These are phyloP conservation scores for Camelina hispida DNA, from an alignment of 345 rosid species.

Conservation along the genomic window DNA sequence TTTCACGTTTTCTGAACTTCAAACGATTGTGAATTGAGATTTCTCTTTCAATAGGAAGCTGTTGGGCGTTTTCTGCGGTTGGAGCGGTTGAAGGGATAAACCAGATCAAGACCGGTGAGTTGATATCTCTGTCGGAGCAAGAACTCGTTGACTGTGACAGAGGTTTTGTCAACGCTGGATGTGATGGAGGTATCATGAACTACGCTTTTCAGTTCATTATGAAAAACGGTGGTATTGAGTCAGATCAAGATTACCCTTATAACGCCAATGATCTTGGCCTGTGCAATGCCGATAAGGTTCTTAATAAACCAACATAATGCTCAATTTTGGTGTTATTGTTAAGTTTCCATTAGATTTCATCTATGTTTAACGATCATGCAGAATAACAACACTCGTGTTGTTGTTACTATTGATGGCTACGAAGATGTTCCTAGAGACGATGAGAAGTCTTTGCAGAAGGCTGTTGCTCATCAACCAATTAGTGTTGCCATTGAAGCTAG, in stretches of 20 bases:
- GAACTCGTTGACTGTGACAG: slow-evolving; percentile 22
- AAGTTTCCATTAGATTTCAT: background rate
- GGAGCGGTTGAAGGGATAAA: slow-evolving; percentile 1
- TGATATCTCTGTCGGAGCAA: slow-evolving; percentile 2
- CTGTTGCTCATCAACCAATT: slow-evolving; percentile 17
- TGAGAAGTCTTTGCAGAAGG: slow-evolving; percentile 1
- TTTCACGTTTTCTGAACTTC: background rate
- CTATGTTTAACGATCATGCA: background rate
- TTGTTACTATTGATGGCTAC: background rate
- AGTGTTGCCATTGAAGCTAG: slow-evolving; percentile 22
- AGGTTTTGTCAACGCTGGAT: slow-evolving; percentile 15
- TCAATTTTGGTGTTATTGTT: background rate
- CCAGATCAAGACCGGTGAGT: background rate
- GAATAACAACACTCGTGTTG: background rate
- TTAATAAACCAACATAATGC: background rate
- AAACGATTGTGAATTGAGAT: background rate
- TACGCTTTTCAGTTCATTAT: slow-evolving; percentile 10
- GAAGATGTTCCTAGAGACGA: slow-evolving; percentile 19
- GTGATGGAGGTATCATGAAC: slow-evolving; percentile 24
- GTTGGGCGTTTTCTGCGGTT: slow-evolving; percentile 18
- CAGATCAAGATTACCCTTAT: slow-evolving; percentile 16
- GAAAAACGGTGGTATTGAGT: slow-evolving; percentile 5
- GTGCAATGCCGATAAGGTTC: slow-evolving; percentile 3
- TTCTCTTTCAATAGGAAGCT: background rate
- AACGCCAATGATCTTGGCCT: background rate